Evolutionary conservation across 2,329 filamentous ascomycete genomes (phyloP), one percentile per base, ranked within the genome.

Genomic region (Curvularia hawaiiensis): DNA sequence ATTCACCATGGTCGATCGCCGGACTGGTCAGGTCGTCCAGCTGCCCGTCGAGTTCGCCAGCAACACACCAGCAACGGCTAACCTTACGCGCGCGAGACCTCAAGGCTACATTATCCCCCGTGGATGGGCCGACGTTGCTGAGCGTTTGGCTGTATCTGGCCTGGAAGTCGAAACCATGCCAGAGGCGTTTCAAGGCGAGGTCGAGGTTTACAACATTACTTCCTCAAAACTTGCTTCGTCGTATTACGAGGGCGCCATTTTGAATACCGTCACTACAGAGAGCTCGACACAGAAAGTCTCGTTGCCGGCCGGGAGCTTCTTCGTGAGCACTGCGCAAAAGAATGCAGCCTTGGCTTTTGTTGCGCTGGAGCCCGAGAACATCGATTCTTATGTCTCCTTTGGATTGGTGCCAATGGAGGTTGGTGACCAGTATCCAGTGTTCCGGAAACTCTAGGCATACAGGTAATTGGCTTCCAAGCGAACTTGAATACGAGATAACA

Each of bases 341-440:
- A 77, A 77, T 39, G 72, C 74, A 1, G 75, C 67, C 0, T 31
- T 77, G 18, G 74, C 75, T 3, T 75, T 77, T 60, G 70, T 74
- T 24, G 66, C 73, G n/a, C 59, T 77, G 6, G 74, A 77, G 56
- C 75, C 75, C 5, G 75, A 77, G 62, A 72, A 73, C 18, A 72
- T 74, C 30, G 74, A 77, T 45, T 72, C 67, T 5, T 76, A 73
- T 58, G 74, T 77, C 3, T 74, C 69, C 8, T 76, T 74, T 58
- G 70, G 70, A 4, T 71, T 77, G 26, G 68, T 77, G 24, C 72
- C 73, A 9, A 40, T 77, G 58, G 73, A 71, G 40, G 67, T 68
- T 9, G 75, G 73, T 3, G 73, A 77, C 52, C 41, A 70, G 58
- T 75, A 74, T 60, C 75, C 73, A 7, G 60, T 77, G 2, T 77